phyloP scores from a whole-genome alignment of 208 protist species.

The Phytomonas serpens region DNA sequence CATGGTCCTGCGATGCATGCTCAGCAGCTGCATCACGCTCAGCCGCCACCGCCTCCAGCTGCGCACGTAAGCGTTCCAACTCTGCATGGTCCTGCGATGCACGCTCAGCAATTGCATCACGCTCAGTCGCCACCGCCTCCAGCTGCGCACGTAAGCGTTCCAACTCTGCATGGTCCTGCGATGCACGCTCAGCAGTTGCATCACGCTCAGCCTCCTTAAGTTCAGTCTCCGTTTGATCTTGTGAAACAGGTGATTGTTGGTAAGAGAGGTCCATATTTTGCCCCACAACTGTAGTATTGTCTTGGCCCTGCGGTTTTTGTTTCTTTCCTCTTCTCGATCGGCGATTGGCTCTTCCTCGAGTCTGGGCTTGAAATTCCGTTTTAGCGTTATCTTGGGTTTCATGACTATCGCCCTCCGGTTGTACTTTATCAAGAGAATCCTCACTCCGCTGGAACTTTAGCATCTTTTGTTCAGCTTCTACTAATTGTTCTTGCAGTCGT shows the following conservation, averaged over 20 bases:
- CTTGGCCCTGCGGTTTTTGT: background rate
- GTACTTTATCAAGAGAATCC: background rate
- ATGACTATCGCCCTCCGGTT: background rate
- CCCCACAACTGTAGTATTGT: background rate
- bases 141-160: too few species aligned
- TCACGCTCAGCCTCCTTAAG: slow-evolving; percentile 6
- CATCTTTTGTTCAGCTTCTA: background rate
- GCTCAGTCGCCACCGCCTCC: too few species aligned
- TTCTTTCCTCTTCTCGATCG: background rate
- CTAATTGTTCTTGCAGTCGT: background rate
- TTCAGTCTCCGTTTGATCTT: background rate
- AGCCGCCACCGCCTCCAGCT: too few species aligned
- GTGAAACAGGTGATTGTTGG: background rate
- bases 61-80: too few species aligned
- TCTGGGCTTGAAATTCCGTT: background rate
- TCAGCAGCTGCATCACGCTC: too few species aligned
- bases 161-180: too few species aligned
- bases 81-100: too few species aligned
- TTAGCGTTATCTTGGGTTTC: background rate
- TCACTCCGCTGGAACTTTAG: background rate
- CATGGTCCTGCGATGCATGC: too few species aligned
- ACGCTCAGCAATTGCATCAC: too few species aligned
- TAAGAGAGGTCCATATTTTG: background rate
- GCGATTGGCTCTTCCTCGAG: background rate
- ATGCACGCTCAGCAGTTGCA: too few species aligned